Base-by-base conservation (phyloP, 2,329 filamentous ascomycete species). In the Cladobotryum mycophilum region DNA sequence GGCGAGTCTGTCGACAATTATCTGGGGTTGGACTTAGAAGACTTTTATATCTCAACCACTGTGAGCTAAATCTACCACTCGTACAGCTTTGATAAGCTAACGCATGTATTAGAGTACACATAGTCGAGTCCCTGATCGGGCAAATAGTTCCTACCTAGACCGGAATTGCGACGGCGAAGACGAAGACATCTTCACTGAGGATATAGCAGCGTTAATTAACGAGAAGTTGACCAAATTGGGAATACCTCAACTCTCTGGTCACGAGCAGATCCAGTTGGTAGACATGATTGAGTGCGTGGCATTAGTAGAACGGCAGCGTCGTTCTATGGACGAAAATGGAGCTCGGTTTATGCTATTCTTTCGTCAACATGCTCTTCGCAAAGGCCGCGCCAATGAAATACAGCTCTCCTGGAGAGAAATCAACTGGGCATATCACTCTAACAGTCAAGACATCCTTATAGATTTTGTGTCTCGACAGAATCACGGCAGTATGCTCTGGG, bases 301-400 rank as follows among this genome's bases (percentile, higher is more conserved):
- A 4, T 81, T 88, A 37, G 88, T 95, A 1, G 89, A 95, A 64
- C 88, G 86, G 61, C 89, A 96, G 61, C 82, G 89, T 15, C 82
- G 89, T 5, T 95, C 90, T 3, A 86, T 96, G 70, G 91, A 96
- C 61, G 88, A 89, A 60, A 95, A 96, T 61, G 91, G 88, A 3
- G 86, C 88, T 8, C 83, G 89, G 41, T 96, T 91, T 67, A 81
- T 96, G 69, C 75, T 96, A 12, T 93, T 93, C 68, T 93, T 92
- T 70, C 80, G 89, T 17, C 87, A 95, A 61, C 84, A 92, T 64
- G 83, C 83, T 45, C 72, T 95, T 44, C 81, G 85, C 25, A 84
- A 82, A 64, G 76, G 78, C 44, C 80, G 84, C 53, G 78, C 79
- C 3, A 79, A 80, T 54, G 79, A 86, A 60, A 79, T 83, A 3